Conservation (phyloP, 495 filamentous ascomycete genomes). For the Neurospora sp. region DNA sequence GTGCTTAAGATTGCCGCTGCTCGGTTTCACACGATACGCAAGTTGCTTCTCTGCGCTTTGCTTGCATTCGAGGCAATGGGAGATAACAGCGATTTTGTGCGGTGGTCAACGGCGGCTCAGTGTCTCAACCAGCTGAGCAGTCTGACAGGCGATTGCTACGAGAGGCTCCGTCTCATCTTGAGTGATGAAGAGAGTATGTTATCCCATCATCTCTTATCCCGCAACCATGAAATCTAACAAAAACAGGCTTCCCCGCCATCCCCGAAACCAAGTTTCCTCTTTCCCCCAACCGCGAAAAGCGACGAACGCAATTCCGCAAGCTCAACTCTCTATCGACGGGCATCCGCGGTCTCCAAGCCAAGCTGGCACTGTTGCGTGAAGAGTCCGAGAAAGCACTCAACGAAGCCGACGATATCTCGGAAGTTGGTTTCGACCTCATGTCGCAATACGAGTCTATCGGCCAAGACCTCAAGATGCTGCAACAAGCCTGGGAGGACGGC, state of each 20-base stretch:
- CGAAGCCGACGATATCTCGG: slow-evolving; percentile 58
- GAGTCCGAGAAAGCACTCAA: slow-evolving; percentile 72
- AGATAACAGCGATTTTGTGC: slow-evolving; percentile 62
- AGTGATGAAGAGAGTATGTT: slow-evolving; percentile 73
- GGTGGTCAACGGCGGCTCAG: slow-evolving; percentile 72
- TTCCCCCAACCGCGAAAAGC: slow-evolving; percentile 66
- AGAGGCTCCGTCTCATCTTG: slow-evolving; percentile 54
- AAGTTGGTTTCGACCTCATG: slow-evolving; percentile 66
- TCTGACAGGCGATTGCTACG: slow-evolving; percentile 45
- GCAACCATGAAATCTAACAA: neutral
- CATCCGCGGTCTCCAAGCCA: slow-evolving; percentile 86
- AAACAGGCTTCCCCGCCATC: slow-evolving; percentile 27
- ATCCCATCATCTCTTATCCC: neutral
- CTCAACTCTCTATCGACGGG: slow-evolving; percentile 81
- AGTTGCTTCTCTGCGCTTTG: slow-evolving; percentile 75
- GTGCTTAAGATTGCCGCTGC: slow-evolving; percentile 68
- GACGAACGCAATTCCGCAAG: slow-evolving; percentile 75
- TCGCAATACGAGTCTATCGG: slow-evolving; percentile 92
- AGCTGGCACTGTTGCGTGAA: slow-evolving; percentile 85
- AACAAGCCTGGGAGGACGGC: slow-evolving; percentile 87
- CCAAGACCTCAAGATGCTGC: slow-evolving; percentile 66
- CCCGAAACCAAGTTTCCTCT: slow-evolving; percentile 55
- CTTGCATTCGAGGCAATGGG: slow-evolving; percentile 83
- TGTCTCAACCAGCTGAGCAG: slow-evolving; percentile 55
- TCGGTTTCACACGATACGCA: slow-evolving; percentile 67